Evolutionary conservation across 2,329 filamentous ascomycete species (phyloP).

Genomic region (Fusarium foetens): DNA sequence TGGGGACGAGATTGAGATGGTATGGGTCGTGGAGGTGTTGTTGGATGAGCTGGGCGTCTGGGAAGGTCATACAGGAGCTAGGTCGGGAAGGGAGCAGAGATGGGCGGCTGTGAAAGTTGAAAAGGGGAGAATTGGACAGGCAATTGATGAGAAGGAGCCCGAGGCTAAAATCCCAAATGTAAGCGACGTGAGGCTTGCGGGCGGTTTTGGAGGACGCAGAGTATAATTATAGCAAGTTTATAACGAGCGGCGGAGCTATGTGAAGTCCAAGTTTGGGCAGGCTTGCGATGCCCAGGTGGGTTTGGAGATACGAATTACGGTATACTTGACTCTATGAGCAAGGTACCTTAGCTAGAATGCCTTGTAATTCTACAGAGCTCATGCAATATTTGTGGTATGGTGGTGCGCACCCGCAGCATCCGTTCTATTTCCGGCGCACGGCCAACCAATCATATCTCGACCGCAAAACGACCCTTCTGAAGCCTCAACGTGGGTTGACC

Average conservation of each 20-base stretch:
- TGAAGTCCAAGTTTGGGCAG: not conserved
- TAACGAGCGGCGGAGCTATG: not conserved
- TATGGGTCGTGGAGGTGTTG: slow-evolving; percentile 62
- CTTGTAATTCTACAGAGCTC: not conserved
- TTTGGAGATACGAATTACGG: not conserved
- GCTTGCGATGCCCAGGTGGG: not conserved
- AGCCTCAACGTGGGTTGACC: slow-evolving; percentile 28
- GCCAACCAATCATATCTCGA: slow-evolving; percentile 43
- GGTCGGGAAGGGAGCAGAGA: slow-evolving; percentile 59
- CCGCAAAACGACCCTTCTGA: slow-evolving; percentile 39
- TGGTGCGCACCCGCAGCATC: not conserved
- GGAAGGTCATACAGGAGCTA: slow-evolving; percentile 48
- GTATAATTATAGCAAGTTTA: not conserved
- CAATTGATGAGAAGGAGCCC: slow-evolving; percentile 44
- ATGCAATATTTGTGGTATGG: not conserved
- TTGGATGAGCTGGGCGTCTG: slow-evolving; percentile 62
- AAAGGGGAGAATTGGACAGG: slow-evolving; percentile 53
- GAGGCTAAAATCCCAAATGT: not conserved
- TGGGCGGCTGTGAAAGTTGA: slow-evolving; percentile 62
- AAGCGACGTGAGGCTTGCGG: slow-evolving; percentile 8
- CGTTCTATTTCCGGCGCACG: slow-evolving; percentile 4
- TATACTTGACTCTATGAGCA: not conserved
- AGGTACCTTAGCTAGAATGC: not conserved
- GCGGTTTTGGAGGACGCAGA: slow-evolving; percentile 19
- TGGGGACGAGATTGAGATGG: slow-evolving; percentile 38